Evolutionary conservation across 148 eudicot species (phyloP), one percentile per base, ranked within the genome.

Genomic region (Cornus controversa): DNA sequence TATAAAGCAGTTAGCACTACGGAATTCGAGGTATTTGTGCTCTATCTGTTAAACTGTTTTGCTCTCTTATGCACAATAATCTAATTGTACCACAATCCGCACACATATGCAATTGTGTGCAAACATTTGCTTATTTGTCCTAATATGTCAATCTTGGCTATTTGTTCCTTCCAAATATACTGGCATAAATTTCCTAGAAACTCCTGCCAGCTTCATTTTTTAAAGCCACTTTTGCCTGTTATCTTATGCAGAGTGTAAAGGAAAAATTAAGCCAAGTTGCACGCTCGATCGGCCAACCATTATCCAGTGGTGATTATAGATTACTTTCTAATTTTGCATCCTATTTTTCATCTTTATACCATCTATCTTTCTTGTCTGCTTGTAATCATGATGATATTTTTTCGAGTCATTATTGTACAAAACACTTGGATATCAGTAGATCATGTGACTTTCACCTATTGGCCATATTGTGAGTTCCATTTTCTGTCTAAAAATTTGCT

Each of bases 231-330:
- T 53, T 77, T 64, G 23, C 64, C 20, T 70, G 16, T 53, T 75
- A 24, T 70, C 27, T 74, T 66, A 36, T 86, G 68, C 89, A 93
- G 97, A 84, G 77, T 79, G 86, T 91, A 68, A 91, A 88, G 81
- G 99, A 93, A 60, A 93, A 89, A 78, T 58, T 93, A 83, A 79
- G 54, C 78, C 94, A 90, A 84, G 97, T 91, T 76, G 90, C 91
- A 70, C 86, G 91, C 57, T 86, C 97, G 28, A 78, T 84, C 73
- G 92, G 90, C 60, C 89, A 79, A 74, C n/a, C n/a, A n/a, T n/a
- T n/a, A n/a, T 42, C 90, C 47, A 85, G 75, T 66, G 87, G 96
- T 95, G 86, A 73, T 68, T 77, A 27, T 53, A 60, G 24, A n/a
- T 60, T 60, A 60, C 25, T 60, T 22, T 18, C 24, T 60, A 20